phyloP scores from a whole-genome alignment of 1,284 basidiomycete species.

The Cutaneotrichosporon spelunceum region DNA sequence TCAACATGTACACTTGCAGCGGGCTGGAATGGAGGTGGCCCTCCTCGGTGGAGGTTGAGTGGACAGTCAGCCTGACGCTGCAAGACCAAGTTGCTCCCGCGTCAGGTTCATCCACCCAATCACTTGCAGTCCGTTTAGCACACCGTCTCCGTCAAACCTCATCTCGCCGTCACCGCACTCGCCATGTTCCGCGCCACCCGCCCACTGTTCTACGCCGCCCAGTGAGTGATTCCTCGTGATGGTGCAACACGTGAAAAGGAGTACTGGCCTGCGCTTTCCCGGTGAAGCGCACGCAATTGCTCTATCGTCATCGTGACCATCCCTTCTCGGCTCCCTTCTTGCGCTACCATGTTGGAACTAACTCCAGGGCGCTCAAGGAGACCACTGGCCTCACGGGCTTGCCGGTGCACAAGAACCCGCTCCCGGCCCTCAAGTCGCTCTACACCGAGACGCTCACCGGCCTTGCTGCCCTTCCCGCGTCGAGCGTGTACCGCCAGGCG shows the following conservation, averaged over 20 bases:
- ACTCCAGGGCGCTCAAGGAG: conserved; percentile 57
- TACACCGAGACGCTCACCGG: conserved; percentile 75
- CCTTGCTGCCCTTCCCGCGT: conserved; percentile 66
- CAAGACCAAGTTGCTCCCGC: background rate
- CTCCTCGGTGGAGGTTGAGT: background rate
- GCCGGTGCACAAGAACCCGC: conserved; percentile 59
- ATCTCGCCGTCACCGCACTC: background rate
- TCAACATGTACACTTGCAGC: background rate
- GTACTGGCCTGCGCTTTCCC: background rate
- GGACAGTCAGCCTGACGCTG: conserved; percentile 4
- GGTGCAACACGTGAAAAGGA: background rate
- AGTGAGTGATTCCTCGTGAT: conserved; percentile 28
- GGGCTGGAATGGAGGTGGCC: background rate
- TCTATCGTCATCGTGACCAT: background rate
- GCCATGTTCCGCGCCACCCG: conserved; percentile 74
- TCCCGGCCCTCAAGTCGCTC: conserved; percentile 70
- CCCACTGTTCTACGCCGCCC: conserved; percentile 56
- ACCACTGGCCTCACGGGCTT: conserved; percentile 72
- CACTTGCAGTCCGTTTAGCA: conserved; percentile 2
- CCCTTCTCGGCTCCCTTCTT: background rate
- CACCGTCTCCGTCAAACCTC: conserved; percentile 3
- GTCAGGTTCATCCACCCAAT: background rate
- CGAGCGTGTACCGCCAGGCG: conserved; percentile 79
- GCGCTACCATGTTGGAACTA: background rate
- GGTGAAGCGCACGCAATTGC: background rate